Evolutionary conservation across 495 filamentous ascomycete species (phyloP), one percentile per base, ranked within the genome.

Genomic region (Staphylotrichum tortipilum): DNA sequence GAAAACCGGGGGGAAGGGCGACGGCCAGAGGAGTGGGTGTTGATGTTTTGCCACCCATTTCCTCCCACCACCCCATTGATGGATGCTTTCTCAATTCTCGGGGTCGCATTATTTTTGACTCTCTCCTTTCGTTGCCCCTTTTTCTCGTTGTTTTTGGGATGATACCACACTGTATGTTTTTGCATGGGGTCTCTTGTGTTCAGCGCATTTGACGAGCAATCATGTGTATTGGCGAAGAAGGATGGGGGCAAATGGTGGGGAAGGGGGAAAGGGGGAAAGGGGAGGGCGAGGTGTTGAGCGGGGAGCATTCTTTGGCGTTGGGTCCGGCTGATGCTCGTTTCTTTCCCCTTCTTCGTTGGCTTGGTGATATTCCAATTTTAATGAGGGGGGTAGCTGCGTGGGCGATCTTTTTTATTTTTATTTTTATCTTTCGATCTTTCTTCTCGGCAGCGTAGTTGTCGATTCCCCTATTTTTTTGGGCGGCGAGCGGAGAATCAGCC

Each of bases 111-210:
- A 31, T 28, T 26, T 11, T 52, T 54, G 26, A 10, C 26, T 2
- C 18, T 44, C 18, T 21, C 21, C 12, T 45, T 34, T 23, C 22
- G 14, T n/a, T 31, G 18, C 36, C n/a, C 11, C 31, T 34, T 45
- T 42, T 30, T 26, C 9, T 18, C 18, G 18, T 44, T 15, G 47
- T 40, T 47, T 47, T 50, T 41, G 28, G 45, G 36, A 59, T 55
- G 56, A 59, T 59, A 59, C 56, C 56, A n/a, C n/a, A 55, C 30
- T 52, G 49, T 59, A 43, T 41, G 36, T 43, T 31, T 57, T 24
- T 43, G 21, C 34, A 34, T 19, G 15, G 22, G 17, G 15, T 49
- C 23, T 36, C 9, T 34, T 24, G 22, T 47, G 28, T 35, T 45
- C 28, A n/a, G 22, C 35, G 39, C 40, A 37, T 50, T 44, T 43